Base-by-base conservation (phyloP, 306 rosid species). In the Pterocarpus macrocarpus region DNA sequence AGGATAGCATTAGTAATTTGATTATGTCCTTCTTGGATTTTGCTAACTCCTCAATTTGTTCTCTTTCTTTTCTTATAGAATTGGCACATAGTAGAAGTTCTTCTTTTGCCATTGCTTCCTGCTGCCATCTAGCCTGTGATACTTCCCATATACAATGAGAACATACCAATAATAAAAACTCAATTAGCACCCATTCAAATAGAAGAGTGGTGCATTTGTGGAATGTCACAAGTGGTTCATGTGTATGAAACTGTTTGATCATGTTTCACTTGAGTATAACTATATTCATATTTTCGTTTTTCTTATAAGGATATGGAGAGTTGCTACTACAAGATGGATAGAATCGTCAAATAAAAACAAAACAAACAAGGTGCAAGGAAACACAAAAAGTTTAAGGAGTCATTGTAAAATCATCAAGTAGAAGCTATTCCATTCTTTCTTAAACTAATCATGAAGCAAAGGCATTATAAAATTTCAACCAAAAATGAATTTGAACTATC, bases 51-150 rank as follows among this genome's bases (percentile, higher is more conserved):
- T 90, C 97, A 43, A 89, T 82, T 68, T 89, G 88, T 79, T 90
- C 98, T 79, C 90, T 90, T 79, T 87, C 98, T 86, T 89, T 91
- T 86, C 82, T 91, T 67, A 86, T 67, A 17, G 86, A 86, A 82
- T 82, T 81, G 69, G 69, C 84, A 86, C 87, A 86, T 56, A 44
- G 62, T 65, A 86, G 78, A 62, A 94, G 83, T 72, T 89, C 94
- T 57, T 85, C 91, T 75, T 85, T 91, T 65, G 84, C 85, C 86
- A 75, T 91, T 84, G 83, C 86, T 84, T 90, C 95, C 56, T 86
- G 85, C 45, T 86, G 81, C 90, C 91, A 86, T 86, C 92, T 89
- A 84, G 88, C 97, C 98, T 94, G 97, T 75, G 76, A 85, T 79
- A 82, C 65, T 76, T 81, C 76, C 64, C 62, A 75, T 64, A 52